Percentiles rank a stretch among this genome's conserved stretches.
Evolutionary conservation across 2,329 filamentous ascomycete species (phyloP).

Genomic region (Pyrenophora tritici-repentis): DNA sequence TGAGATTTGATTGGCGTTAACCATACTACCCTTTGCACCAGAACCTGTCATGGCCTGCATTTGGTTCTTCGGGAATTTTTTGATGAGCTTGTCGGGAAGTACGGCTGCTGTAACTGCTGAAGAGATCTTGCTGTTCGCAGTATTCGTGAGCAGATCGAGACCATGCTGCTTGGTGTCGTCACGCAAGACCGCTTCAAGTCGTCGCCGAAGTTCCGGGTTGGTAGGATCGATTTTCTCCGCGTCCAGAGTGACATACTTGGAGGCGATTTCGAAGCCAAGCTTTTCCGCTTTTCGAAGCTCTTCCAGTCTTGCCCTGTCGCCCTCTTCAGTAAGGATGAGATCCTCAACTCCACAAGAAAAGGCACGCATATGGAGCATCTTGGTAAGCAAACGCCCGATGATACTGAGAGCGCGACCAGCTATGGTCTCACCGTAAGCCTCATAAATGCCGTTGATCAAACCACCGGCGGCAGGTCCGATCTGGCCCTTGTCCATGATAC

Average conservation of each 20-base stretch:
- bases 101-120: conserved; percentile 77
- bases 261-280: conserved; percentile 78
- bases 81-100: conserved; percentile 80
- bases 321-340: conserved; percentile 78
- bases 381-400: conserved; percentile 84
- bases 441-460: conserved; percentile 88
- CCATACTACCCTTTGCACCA: conserved; percentile 87
- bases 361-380: conserved; percentile 88
- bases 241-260: conserved; percentile 85
- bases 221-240: conserved; percentile 65
- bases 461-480: conserved; percentile 87
- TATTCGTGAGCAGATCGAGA: conserved; percentile 86
- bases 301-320: conserved; percentile 72
- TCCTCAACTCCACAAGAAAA: conserved; percentile 99
- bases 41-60: conserved; percentile 99
- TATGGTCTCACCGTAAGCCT: conserved; percentile 84
- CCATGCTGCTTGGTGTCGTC: conserved; percentile 90
- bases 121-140: conserved; percentile 70
- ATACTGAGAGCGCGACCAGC: conserved; percentile 89
- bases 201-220: conserved; percentile 72
- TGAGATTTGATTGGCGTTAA: conserved; percentile 97
- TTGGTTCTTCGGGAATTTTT: conserved; percentile 93
- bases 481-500: conserved; percentile 94
- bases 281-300: conserved; percentile 69
- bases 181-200: conserved; percentile 86